phyloP scores from a whole-genome alignment of 768 basidiomycete species.

The Boletus sp. region DNA sequence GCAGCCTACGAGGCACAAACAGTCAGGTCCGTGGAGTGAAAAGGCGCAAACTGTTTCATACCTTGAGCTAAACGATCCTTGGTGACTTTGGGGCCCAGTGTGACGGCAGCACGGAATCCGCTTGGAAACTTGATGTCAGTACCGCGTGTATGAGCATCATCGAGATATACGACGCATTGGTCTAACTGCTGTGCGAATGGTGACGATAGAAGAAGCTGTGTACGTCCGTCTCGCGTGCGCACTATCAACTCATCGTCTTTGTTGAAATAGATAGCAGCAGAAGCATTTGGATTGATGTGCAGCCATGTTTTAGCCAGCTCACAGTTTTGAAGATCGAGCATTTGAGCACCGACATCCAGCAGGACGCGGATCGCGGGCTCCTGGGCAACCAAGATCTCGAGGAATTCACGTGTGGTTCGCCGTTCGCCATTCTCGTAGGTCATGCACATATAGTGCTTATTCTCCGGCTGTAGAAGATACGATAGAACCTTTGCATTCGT shows the following conservation, averaged over 20 bases:
- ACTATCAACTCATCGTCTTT: conserved; percentile 8
- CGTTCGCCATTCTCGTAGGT: conserved; percentile 12
- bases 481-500: conserved; percentile 40
- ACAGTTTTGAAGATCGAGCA: conserved; percentile 46
- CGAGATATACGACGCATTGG: conserved; percentile 48
- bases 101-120: conserved; percentile 20
- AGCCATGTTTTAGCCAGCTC: conserved; percentile 33
- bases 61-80: conserved; percentile 54
- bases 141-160: conserved; percentile 49
- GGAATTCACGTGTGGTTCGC: conserved; percentile 21
- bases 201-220: background rate
- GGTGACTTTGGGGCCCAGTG: conserved; percentile 46
- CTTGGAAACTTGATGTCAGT: conserved; percentile 52
- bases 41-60: background rate
- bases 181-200: conserved; percentile 32
- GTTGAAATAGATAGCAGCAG: conserved; percentile 45
- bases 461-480: conserved; percentile 33
- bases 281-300: conserved; percentile 17
- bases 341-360: conserved; percentile 55
- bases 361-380: conserved; percentile 41
- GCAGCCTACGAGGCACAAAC: conserved; percentile 31
- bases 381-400: conserved; percentile 32
- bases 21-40: background rate
- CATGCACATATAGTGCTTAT: conserved; percentile 32
- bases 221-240: background rate